A percentile compares a stretch with the other conserved stretches of the same genome.
Evolutionary conservation across 179 eudicot genomes (phyloP).

Genomic region (Dionaea muscipula): DNA sequence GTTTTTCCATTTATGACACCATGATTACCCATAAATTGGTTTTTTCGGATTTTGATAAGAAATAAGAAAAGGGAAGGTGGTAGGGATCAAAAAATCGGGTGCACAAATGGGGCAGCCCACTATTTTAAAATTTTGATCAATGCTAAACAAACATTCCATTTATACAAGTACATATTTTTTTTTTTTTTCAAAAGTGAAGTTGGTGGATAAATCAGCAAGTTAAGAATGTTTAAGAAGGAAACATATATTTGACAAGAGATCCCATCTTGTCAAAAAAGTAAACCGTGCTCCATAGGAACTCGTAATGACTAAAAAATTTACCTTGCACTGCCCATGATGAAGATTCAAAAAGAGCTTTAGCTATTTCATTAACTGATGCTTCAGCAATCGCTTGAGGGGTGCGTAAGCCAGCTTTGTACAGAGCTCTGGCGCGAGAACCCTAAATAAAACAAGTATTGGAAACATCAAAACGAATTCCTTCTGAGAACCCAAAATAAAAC

Average conservation of each 20-base stretch:
- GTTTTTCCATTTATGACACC: too few relatives aligned
- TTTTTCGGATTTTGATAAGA: too few relatives aligned
- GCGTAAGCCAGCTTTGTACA: slow-evolving; percentile 88
- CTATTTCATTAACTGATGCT: slow-evolving; percentile 68
- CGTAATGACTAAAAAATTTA: slow-evolving; percentile 11
- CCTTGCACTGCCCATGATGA: slow-evolving; percentile 87
- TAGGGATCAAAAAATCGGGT: too few relatives aligned
- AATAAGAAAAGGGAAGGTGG: too few relatives aligned
- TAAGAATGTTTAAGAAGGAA: too few relatives aligned
- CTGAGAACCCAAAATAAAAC: slow-evolving; percentile 7
- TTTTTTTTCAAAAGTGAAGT: too few relatives aligned
- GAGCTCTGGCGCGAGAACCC: slow-evolving; percentile 98
- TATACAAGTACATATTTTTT: too few relatives aligned
- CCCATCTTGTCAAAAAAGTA: neutral
- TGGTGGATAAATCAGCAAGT: too few relatives aligned
- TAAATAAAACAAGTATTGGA: slow-evolving; percentile 14
- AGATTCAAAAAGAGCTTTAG: slow-evolving; percentile 86
- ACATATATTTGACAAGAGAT: neutral
- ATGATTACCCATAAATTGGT: too few relatives aligned
- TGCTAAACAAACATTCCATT: too few relatives aligned
- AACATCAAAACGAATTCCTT: neutral
- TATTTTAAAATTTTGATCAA: too few relatives aligned
- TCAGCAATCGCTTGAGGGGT: slow-evolving; percentile 89
- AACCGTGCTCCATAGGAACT: neutral
- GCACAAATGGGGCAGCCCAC: too few relatives aligned